Conservation (phyloP, 2,329 filamentous ascomycete genomes). For the Cercospora sp. region DNA sequence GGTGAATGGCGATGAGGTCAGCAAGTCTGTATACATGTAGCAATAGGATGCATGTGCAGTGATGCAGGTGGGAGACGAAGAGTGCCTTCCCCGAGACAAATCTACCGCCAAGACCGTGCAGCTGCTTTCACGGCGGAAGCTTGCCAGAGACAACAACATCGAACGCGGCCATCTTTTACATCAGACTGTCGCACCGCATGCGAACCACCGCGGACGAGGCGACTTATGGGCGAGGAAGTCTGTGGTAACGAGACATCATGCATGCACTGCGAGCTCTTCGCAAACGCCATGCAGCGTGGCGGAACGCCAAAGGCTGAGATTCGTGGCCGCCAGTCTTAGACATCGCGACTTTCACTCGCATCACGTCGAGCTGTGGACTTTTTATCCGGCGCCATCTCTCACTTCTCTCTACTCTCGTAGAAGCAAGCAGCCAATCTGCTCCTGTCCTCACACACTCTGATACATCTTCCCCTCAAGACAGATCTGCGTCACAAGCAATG, state of each 20-base stretch:
- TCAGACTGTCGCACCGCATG: background rate
- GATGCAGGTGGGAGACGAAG: background rate
- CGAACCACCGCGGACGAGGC: background rate
- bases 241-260: background rate
- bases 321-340: background rate
- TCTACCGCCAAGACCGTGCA: background rate
- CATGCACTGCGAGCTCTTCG: background rate
- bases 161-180: background rate
- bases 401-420: background rate
- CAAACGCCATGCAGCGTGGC: background rate
- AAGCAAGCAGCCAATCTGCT: background rate
- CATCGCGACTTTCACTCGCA: background rate
- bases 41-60: background rate
- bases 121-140: background rate
- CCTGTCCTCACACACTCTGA: background rate
- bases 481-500: constrained; percentile 19
- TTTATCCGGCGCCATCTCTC: background rate
- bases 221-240: background rate
- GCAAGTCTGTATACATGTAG: background rate
- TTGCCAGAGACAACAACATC: background rate
- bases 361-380: background rate
- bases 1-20: background rate
- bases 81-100: background rate
- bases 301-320: constrained; percentile 1
- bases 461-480: background rate